Percentiles rank a stretch among this genome's conserved stretches.
These are phyloP conservation scores for Podospora pseudopauciseta DNA, from an alignment of 495 filamentous ascomycete genomes.

Conservation along the genomic window DNA sequence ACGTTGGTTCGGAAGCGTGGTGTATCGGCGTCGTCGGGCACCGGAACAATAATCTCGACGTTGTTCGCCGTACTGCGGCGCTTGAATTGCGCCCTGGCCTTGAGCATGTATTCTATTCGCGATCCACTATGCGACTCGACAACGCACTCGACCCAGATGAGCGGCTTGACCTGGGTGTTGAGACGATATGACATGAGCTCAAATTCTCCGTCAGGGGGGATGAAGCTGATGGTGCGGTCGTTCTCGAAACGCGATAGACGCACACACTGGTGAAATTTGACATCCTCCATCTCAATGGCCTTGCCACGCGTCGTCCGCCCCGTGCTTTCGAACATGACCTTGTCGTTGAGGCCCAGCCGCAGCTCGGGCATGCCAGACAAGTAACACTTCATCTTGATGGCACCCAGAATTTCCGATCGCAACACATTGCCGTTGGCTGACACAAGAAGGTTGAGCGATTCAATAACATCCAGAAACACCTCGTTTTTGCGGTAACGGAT, in stretches of 20 bases:
- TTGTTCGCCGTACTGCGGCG: conserved; percentile 97
- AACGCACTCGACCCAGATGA: conserved; percentile 98
- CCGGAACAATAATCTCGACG: conserved; percentile 94
- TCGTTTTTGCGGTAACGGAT: conserved; percentile 99
- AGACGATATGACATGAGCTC: conserved; percentile 99
- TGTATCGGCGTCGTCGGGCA: conserved; percentile 95
- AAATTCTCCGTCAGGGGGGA: conserved; percentile 97
- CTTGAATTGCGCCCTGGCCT: conserved; percentile 98
- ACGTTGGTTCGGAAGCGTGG: conserved; percentile 98
- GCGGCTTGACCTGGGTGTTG: conserved; percentile 96
- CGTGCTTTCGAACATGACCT: conserved; percentile 99
- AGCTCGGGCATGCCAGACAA: conserved; percentile 98
- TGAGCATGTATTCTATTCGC: conserved; percentile 97
- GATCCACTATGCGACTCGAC: conserved; percentile 93
- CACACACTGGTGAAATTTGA: conserved; percentile 99
- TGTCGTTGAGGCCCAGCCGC: conserved; percentile 93
- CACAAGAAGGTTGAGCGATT: conserved; percentile 94
- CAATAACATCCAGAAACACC: conserved; percentile 96
- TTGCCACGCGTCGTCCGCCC: conserved; percentile 93
- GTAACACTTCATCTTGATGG: conserved; percentile 99
- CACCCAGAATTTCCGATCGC: conserved; percentile 93
- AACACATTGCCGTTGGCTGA: conserved; percentile 93
- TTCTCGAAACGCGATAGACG: conserved; percentile 95
- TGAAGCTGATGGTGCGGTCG: conserved; percentile 98
- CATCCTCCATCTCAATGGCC: conserved; percentile 99